Conservation (phyloP, 1,284 basidiomycete species). For the Puccinia triticina region DNA sequence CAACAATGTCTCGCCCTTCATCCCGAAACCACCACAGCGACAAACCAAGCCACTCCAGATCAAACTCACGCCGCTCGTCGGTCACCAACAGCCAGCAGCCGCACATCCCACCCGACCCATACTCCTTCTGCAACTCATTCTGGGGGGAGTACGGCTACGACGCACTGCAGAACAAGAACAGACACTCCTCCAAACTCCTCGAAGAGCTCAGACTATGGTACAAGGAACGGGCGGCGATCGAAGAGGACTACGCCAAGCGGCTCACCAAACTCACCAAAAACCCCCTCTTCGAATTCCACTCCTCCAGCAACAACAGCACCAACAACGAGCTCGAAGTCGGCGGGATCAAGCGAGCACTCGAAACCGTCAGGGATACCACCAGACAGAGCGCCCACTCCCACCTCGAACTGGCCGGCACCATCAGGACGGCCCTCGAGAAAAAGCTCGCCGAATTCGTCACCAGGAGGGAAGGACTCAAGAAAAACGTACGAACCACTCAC, state of each 20-base stretch:
- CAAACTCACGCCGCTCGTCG: neutral
- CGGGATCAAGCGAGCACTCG: conserved; percentile 75
- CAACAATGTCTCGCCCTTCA: conserved; percentile 10
- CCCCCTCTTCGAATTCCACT: conserved; percentile 66
- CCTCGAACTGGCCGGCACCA: conserved; percentile 71
- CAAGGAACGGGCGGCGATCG: conserved; percentile 69
- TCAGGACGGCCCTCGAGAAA: conserved; percentile 76
- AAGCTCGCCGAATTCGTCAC: conserved; percentile 57
- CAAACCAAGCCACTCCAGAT: neutral
- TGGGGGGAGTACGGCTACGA: conserved; percentile 44
- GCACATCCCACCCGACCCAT: conserved; percentile 28
- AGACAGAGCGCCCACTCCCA: conserved; percentile 77
- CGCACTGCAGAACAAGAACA: conserved; percentile 34
- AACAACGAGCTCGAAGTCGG: conserved; percentile 62
- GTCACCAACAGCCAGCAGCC: neutral
- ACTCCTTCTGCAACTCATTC: conserved; percentile 48
- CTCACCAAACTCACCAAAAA: conserved; percentile 78
- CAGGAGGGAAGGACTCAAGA: conserved; percentile 56
- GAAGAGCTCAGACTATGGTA: conserved; percentile 48
- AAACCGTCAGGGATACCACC: conserved; percentile 78
- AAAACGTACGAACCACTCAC: conserved; percentile 54
- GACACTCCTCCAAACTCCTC: conserved; percentile 44
- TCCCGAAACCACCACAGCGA: neutral
- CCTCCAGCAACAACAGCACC: neutral
- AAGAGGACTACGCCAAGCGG: conserved; percentile 92